Base-by-base conservation (phyloP, 2,329 filamentous ascomycete species). In the Penicillium janthinellum region DNA sequence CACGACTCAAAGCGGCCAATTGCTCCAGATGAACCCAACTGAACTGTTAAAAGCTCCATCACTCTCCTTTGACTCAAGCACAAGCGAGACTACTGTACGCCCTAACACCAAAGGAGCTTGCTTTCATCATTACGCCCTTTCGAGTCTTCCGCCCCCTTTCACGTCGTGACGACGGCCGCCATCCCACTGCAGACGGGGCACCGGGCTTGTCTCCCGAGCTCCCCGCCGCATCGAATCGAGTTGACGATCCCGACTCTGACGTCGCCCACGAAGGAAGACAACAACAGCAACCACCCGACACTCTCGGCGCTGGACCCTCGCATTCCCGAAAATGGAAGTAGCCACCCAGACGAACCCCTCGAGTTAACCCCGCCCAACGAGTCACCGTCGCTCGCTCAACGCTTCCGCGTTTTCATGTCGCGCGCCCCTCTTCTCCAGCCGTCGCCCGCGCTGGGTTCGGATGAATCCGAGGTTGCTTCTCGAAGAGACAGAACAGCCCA, bases 371-470 rank as follows among this genome's bases (percentile, higher is more conserved):
- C 50, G 22, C 39, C 57, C 56, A 41, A 45, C 45, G 35, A 50
- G 47, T 28, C 54, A 39, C 50, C 38, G 35, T 64, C 64, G 38
- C 15, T 64, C 52, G 57, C 55, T 48, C 64, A 65, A 51, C 64
- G 51, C 38, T 47, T 62, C 44, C 51, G 59, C 55, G 47, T 42
- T 61, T 62, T 76, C 58, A 83, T 82, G 80, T 82, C 81, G 61
- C 78, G 77, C 71, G 77, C 82, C 62, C 85, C 85, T 59, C 81
- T 88, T 58, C 77, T 88, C 56, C 83, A 84, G 61, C 85, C 85
- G 52, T 84, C 85, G 64, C 85, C 85, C 45, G 84, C 83, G 37
- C 81, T 84, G 71, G 85, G 84, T 58, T 86, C 84, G 38, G 73
- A 73, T 42, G 71, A 70, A 48, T 58, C 28, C 54, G 58, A 61